Conservation (phyloP, 257 asterid species). For the Anisodus acutangulus region DNA sequence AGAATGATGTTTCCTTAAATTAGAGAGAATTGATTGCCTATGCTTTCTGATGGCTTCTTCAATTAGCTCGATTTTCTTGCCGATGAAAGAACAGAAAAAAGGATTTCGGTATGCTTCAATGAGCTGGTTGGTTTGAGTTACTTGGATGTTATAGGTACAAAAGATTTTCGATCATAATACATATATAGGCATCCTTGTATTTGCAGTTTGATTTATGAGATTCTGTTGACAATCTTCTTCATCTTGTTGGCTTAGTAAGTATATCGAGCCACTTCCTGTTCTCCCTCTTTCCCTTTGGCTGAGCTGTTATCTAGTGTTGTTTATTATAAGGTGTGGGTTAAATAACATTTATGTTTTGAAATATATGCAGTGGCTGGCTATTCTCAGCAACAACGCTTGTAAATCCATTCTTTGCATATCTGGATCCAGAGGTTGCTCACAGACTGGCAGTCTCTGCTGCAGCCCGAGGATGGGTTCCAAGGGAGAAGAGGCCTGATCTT, state of each 20-base stretch:
- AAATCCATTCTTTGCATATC: constrained; percentile 90
- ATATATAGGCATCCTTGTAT: background rate
- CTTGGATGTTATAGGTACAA: background rate
- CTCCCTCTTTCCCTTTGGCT: background rate
- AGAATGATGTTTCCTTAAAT: background rate
- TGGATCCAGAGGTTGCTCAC: constrained; percentile 97
- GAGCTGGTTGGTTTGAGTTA: constrained; percentile 6
- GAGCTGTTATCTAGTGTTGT: background rate
- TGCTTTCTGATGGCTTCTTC: background rate
- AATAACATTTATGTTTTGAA: constrained; percentile 26
- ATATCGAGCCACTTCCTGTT: background rate
- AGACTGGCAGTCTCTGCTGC: constrained; percentile 92
- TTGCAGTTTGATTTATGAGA: constrained; percentile 14
- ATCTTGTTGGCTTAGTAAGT: background rate
- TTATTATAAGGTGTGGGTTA: background rate
- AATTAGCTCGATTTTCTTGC: background rate
- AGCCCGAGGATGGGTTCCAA: constrained; percentile 99
- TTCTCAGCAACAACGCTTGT: constrained; percentile 92
- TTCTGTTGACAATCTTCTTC: background rate
- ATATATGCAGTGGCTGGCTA: constrained; percentile 88
- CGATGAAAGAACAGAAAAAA: background rate
- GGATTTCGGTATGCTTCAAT: background rate
- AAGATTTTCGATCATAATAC: background rate
- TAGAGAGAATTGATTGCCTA: constrained; percentile 14
- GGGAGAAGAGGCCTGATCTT: constrained; percentile 91